Base-by-base conservation (phyloP, 1,139 yeast species). In the Geotrichum macrosporum region DNA sequence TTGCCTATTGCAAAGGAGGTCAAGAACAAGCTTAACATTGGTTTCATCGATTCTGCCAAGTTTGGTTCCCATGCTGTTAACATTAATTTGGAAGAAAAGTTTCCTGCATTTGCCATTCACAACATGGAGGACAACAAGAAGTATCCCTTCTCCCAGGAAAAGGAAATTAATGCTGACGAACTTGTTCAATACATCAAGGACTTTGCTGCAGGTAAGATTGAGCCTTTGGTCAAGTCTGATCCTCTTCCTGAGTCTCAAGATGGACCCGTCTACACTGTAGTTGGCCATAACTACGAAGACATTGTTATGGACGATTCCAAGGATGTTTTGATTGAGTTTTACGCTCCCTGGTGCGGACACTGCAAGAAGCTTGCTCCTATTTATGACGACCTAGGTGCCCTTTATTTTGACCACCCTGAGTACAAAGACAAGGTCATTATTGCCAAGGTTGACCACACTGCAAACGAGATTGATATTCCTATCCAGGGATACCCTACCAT, bases 331-430 rank as follows among this genome's bases (percentile, higher is more conserved):
- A 89, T 92, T 57, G 87, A 89, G 74, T 89, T 85, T 72, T 92
- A 86, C 65, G 98, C 98, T 49, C 95, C 96, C 70, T 92, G 98
- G 98, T 89, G 98, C 74, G 96, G 97, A 44, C 97, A 89, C 76
- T 89, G 98, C 77, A 89, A 89, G 77, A 86, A 78, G 70, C 76
- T 89, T 69, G 95, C 95, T 50, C 98, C 98, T 64, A 75, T 74
- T 52, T 92, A 83, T 74, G 95, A 85, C 65, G 94, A 87, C 66
- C 77, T 92, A 59, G 96, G 88, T 50, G 80, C 72, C 46, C 65
- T 84, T 50, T 84, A 73, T 67, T 73, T 71, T 50, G 70, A 75
- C 46, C 77, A 77, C 51, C 35, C 50, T 35, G 56, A 56, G 45
- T 48, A 53, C 44, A 51, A 50, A 52, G 49, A 71, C 41, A 72